Evolutionary conservation across 805 yeast species (phyloP).

Genomic region (Candida palmyrensis): DNA sequence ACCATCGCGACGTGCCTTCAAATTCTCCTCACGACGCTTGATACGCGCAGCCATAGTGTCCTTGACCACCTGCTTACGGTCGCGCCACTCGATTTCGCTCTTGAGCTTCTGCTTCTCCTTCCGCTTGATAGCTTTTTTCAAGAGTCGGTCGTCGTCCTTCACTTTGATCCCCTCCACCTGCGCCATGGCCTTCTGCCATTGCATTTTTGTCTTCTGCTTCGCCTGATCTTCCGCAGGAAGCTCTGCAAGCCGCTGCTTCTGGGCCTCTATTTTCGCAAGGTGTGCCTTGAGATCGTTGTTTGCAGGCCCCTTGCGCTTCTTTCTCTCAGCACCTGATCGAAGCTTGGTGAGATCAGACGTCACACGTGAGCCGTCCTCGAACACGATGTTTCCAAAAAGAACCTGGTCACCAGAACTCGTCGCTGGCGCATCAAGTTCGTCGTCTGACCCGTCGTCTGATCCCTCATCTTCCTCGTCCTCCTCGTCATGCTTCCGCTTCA

Average conservation of each 20-base stretch:
- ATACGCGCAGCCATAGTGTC: conserved; percentile 69
- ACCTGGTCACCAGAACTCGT: conserved; percentile 32
- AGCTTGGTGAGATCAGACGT: conserved; percentile 64
- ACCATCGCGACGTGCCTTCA: conserved; percentile 78
- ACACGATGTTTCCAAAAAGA: conserved; percentile 75
- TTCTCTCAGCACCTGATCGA: conserved; percentile 43
- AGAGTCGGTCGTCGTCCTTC: conserved; percentile 83
- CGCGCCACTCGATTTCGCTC: conserved; percentile 89
- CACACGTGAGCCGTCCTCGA: conserved; percentile 74
- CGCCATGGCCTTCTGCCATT: conserved; percentile 80
- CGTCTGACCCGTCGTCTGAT: conserved; percentile 24
- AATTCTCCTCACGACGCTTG: conserved; percentile 88
- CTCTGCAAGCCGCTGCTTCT: conserved; percentile 55
- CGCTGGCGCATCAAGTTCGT: conserved; percentile 21
- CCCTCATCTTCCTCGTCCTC: conserved; percentile 39
- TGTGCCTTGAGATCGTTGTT: conserved; percentile 83
- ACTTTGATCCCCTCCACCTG: conserved; percentile 87
- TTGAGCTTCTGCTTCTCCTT: conserved; percentile 79
- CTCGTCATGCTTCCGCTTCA: conserved; percentile 36
- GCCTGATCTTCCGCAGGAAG: conserved; percentile 60
- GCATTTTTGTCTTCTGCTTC: conserved; percentile 61
- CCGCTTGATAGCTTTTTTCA: conserved; percentile 79
- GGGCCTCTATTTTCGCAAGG: conserved; percentile 66
- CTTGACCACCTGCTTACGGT: conserved; percentile 75
- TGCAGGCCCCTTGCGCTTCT: conserved; percentile 76